Conservation (phyloP, 345 rosid species). For the Tarenaya hassleriana region DNA sequence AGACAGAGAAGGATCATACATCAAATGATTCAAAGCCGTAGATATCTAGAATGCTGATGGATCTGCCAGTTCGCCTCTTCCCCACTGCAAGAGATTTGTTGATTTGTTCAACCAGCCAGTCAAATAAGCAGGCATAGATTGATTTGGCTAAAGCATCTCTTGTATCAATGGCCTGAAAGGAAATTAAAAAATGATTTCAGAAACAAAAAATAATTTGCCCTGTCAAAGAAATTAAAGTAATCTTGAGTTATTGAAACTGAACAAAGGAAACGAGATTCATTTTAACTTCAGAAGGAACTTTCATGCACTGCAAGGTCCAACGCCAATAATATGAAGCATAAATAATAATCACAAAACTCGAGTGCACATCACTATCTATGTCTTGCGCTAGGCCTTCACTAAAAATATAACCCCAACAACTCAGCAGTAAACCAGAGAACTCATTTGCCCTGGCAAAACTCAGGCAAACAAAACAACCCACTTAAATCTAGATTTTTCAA, state of each 20-base stretch:
- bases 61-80: constrained; percentile 88
- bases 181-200: constrained; percentile 11
- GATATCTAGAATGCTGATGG: constrained; percentile 98
- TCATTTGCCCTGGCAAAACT: too few relatives aligned
- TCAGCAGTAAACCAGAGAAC: too few relatives aligned
- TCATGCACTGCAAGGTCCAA: too few relatives aligned
- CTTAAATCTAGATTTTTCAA: too few relatives aligned
- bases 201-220: neutral
- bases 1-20: constrained; percentile 40
- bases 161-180: constrained; percentile 68
- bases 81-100: constrained; percentile 95
- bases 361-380: too few relatives aligned
- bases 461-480: too few relatives aligned
- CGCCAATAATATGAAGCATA: too few relatives aligned
- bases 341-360: too few relatives aligned
- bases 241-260: constrained; percentile 1
- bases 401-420: too few relatives aligned
- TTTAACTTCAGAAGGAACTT: too few relatives aligned
- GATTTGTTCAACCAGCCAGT: constrained; percentile 94
- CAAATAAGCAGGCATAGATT: constrained; percentile 82
- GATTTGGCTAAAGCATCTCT: constrained; percentile 98
- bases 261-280: too few relatives aligned
- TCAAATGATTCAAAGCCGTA: constrained; percentile 98
- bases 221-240: constrained; percentile 3
- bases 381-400: too few relatives aligned